phyloP scores from a whole-genome alignment of 176 grass and related monocot genomes.

The Otatea glauca region DNA sequence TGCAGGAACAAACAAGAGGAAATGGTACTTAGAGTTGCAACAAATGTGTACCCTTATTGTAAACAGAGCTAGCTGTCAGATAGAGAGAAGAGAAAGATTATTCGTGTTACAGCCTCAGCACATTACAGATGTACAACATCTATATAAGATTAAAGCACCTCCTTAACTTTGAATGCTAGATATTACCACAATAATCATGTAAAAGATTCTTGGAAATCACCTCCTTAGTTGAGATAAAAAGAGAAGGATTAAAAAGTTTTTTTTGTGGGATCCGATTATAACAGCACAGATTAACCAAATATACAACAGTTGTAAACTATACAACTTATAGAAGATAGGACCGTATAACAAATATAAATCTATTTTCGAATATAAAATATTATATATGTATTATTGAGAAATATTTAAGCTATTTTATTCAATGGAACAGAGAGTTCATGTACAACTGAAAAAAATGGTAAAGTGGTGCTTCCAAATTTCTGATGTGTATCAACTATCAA shows the following conservation, averaged over 20 bases:
- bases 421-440: not conserved
- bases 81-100: not conserved
- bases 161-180: slow-evolving; percentile 4
- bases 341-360: not conserved
- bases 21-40: slow-evolving; percentile 20
- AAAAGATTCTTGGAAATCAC: not conserved
- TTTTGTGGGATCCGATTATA: not conserved
- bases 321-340: not conserved
- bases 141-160: not conserved
- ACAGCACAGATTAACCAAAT: not conserved
- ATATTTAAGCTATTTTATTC: slow-evolving; percentile 17
- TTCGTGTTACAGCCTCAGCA: not conserved
- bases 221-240: too few species aligned
- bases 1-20: slow-evolving; percentile 25
- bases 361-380: not conserved
- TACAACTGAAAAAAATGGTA: too few species aligned
- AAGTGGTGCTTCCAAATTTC: too few species aligned
- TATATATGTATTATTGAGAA: not conserved
- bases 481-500: too few species aligned
- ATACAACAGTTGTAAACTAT: not conserved
- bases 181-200: not conserved
- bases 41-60: not conserved
- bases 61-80: not conserved
- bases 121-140: slow-evolving; percentile 3
- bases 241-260: not conserved